Percentiles rank a stretch among this genome's conserved stretches.
These are phyloP conservation scores for Sarocladium strictum DNA, from an alignment of 2,329 filamentous ascomycete genomes.

Conservation along the genomic window DNA sequence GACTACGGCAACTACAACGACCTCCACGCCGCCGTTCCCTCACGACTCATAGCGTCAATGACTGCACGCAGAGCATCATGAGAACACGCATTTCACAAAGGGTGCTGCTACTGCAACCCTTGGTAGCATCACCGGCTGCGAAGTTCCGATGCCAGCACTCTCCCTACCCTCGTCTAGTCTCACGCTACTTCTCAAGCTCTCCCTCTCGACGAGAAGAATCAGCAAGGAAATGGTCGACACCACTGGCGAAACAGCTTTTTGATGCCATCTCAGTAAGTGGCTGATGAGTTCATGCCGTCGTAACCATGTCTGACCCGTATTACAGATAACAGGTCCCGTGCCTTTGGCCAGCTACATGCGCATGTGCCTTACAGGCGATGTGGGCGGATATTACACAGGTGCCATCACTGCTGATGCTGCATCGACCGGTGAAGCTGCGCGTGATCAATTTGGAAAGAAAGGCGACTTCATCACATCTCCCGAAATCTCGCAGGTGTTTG, in stretches of 20 bases:
- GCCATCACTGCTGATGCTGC: constrained; percentile 44
- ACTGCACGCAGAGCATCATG: not conserved
- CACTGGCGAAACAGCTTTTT: constrained; percentile 78
- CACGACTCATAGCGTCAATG: not conserved
- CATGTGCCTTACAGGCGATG: constrained; percentile 88
- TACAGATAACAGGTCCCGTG: constrained; percentile 72
- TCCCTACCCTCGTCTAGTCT: constrained; percentile 11
- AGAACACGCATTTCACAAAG: not conserved
- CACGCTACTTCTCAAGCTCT: constrained; percentile 21
- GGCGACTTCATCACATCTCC: constrained; percentile 97
- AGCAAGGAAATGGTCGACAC: constrained; percentile 72
- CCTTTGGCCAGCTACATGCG: constrained; percentile 95
- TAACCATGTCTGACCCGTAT: not conserved
- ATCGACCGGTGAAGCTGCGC: constrained; percentile 28
- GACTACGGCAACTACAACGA: not conserved
- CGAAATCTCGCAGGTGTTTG: constrained; percentile 96
- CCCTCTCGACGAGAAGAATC: constrained; percentile 12
- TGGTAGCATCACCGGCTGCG: not conserved
- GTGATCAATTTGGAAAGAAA: constrained; percentile 85
- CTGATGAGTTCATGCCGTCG: no score
- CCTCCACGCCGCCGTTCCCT: not conserved
- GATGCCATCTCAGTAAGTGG: constrained; percentile 77
- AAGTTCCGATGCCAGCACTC: constrained; percentile 9
- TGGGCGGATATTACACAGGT: constrained; percentile 90
- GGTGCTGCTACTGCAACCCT: not conserved